Conservation (phyloP, 2,329 filamentous ascomycete species). For the Zalaria obscura region DNA sequence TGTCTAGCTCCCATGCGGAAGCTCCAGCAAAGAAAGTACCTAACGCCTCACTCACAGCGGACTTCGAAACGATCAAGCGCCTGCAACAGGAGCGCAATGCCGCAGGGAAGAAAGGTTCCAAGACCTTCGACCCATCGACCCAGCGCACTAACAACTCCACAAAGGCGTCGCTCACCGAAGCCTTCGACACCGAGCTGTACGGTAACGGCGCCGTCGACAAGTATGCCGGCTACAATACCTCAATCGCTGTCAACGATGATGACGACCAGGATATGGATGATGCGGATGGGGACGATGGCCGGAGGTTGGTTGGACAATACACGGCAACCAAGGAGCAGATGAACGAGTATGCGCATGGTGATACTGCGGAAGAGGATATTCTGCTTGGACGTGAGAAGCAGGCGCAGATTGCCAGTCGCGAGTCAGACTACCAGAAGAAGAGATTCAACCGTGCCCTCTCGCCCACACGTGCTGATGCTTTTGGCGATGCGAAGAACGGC, state of each 20-base stretch:
- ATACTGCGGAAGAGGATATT: slow-evolving; percentile 76
- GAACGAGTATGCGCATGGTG: slow-evolving; percentile 76
- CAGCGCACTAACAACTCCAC: slow-evolving; percentile 67
- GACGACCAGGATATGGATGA: slow-evolving; percentile 69
- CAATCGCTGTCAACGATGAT: slow-evolving; percentile 64
- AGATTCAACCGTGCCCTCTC: slow-evolving; percentile 79
- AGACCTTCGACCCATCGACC: slow-evolving; percentile 61
- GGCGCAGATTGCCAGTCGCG: slow-evolving; percentile 78
- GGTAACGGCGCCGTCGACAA: slow-evolving; percentile 60
- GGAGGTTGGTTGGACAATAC: slow-evolving; percentile 83
- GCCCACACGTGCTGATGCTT: slow-evolving; percentile 67
- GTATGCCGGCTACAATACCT: slow-evolving; percentile 81
- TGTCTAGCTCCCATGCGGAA: slow-evolving; percentile 1
- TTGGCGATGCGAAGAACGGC: slow-evolving; percentile 49
- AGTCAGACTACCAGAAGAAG: slow-evolving; percentile 95
- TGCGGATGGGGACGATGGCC: slow-evolving; percentile 50
- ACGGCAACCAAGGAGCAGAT: slow-evolving; percentile 86
- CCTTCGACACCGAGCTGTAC: slow-evolving; percentile 80
- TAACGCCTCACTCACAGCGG: slow-evolving; percentile 33
- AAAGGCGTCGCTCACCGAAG: slow-evolving; percentile 83
- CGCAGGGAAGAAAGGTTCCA: slow-evolving; percentile 66
- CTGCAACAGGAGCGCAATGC: slow-evolving; percentile 88
- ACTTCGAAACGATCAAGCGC: slow-evolving; percentile 76
- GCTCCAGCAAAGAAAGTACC: slow-evolving; percentile 3
- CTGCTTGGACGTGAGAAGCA: slow-evolving; percentile 76